Evolutionary conservation across 108 stramenopile genomes (phyloP), one percentile per base, ranked within the genome.

Genomic region (Schizochytrium sp.): DNA sequence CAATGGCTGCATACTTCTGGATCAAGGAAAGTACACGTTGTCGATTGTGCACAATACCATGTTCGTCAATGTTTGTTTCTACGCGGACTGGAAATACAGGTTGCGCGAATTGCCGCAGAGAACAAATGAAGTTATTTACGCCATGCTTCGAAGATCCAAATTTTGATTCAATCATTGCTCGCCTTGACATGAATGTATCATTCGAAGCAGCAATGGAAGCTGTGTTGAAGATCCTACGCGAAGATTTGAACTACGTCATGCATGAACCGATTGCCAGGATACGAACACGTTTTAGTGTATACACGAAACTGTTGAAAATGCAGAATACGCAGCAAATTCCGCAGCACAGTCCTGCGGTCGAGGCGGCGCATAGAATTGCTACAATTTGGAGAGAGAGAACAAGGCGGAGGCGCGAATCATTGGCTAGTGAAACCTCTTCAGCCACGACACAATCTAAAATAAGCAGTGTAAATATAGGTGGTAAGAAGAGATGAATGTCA

Each of bases 151-250:
- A 83, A 53, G 76, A 83, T 42, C 50, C 47, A 10, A 83, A 55
- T 42, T 83, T 83, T 53, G 76, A 49, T 28, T 83, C 76, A 56
- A 83, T 83, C 28, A 17, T 50, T 10, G 12, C 76, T 10, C 47
- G 76, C 50, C 47, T 83, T 10, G 76, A 83, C 5, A 83, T 83
- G 76, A 83, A 83, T 40, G 76, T 17, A 1, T n/a, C 76, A 10
- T 83, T 83, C 28, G 76, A 83, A 40, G 47, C 76, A 40, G 47
- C 76, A 5, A 83, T 83, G 53, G 76, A 83, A 5, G 76, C 76
- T n/a, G 53, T 83, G 8, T 40, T 83, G 28, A 83, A 83, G 40
- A 83, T 83, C n/a, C 3, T 83, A 5, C 76, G 76, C 76, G 76
- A 83, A 55, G 76, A 83, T 40, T 12, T 83, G 8, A 5, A 17